A percentile compares a stretch with the other conserved stretches of the same genome.
These are phyloP conservation scores for Beauveria medogensis DNA, from an alignment of 2,329 filamentous ascomycete species.

Conservation along the genomic window DNA sequence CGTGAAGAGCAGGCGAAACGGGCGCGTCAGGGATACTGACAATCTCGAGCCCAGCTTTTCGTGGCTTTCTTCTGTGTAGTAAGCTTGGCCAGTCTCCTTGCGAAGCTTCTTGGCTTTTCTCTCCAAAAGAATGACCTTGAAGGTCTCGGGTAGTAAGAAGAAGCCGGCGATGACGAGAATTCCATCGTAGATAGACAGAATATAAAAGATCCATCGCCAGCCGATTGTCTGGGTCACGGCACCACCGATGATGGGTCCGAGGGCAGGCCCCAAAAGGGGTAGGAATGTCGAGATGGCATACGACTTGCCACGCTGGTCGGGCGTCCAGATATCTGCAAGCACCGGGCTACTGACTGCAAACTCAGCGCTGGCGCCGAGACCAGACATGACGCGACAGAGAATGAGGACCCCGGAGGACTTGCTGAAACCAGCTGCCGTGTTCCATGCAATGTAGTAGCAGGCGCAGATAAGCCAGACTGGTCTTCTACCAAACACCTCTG, in stretches of 20 bases:
- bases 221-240: slow-evolving; percentile 53
- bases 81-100: not conserved
- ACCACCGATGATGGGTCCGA: slow-evolving; percentile 60
- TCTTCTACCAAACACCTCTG: slow-evolving; percentile 27
- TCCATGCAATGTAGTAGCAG: slow-evolving; percentile 28
- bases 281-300: slow-evolving; percentile 23
- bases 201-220: slow-evolving; percentile 66
- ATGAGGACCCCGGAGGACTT: slow-evolving; percentile 24
- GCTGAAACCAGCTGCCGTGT: slow-evolving; percentile 25
- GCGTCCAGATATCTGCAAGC: slow-evolving; percentile 28
- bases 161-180: slow-evolving; percentile 45
- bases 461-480: slow-evolving; percentile 26
- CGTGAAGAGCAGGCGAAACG: slow-evolving; percentile 27
- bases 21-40: slow-evolving; percentile 11
- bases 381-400: slow-evolving; percentile 19
- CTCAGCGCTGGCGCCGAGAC: slow-evolving; percentile 22
- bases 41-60: not conserved
- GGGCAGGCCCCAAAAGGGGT: slow-evolving; percentile 48
- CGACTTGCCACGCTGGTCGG: slow-evolving; percentile 28
- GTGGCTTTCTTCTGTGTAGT: not conserved
- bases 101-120: slow-evolving; percentile 1
- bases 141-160: slow-evolving; percentile 49
- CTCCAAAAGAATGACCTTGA: slow-evolving; percentile 51
- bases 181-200: slow-evolving; percentile 50
- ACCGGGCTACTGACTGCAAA: slow-evolving; percentile 26